These are phyloP conservation scores for Hypoxylon crocopeplum DNA, from an alignment of 495 filamentous ascomycete genomes.

Conservation along the genomic window DNA sequence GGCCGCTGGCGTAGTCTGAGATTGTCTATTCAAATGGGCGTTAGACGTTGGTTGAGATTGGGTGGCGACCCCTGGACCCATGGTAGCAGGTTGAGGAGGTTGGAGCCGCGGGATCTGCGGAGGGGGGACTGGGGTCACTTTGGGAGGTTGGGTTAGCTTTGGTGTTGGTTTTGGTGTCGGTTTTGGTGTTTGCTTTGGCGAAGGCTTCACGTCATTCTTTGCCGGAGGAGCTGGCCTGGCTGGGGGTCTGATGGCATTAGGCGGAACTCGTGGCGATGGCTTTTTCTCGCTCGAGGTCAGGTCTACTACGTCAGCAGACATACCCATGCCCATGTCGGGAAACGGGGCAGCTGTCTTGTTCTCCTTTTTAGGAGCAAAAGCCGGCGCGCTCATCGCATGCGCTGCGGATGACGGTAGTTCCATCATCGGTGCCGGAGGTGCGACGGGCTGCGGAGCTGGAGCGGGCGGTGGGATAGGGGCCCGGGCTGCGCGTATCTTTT, in stretches of 20 bases:
- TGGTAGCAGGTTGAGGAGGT: conserved; percentile 16
- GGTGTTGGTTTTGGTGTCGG: conserved; percentile 38
- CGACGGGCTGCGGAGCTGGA: conserved; percentile 34
- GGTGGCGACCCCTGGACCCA: conserved; percentile 17
- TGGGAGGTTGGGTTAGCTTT: conserved; percentile 34
- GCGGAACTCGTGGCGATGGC: conserved; percentile 30
- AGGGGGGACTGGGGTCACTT: conserved; percentile 44
- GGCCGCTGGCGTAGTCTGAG: conserved; percentile 18
- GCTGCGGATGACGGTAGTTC: conserved; percentile 39
- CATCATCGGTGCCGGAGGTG: conserved; percentile 51
- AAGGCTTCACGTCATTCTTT: conserved; percentile 34
- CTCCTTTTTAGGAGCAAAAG: conserved; percentile 38
- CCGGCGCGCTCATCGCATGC: conserved; percentile 21
- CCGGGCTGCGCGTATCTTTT: conserved; percentile 43
- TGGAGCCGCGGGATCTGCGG: conserved; percentile 45
- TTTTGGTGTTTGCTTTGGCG: conserved; percentile 36
- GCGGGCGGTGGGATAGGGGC: conserved; percentile 29
- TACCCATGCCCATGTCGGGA: conserved; percentile 54
- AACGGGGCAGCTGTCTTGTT: conserved; percentile 54
- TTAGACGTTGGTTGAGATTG: conserved; percentile 23
- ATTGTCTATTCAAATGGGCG: conserved; percentile 14
- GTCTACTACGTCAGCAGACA: conserved; percentile 35
- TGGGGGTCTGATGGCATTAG: conserved; percentile 24
- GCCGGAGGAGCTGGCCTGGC: conserved; percentile 9
- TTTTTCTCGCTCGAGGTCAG: conserved; percentile 38